Evolutionary conservation across 495 filamentous ascomycete species (phyloP), one percentile per base, ranked within the genome.

Genomic region (Aspergillus conjunctus): DNA sequence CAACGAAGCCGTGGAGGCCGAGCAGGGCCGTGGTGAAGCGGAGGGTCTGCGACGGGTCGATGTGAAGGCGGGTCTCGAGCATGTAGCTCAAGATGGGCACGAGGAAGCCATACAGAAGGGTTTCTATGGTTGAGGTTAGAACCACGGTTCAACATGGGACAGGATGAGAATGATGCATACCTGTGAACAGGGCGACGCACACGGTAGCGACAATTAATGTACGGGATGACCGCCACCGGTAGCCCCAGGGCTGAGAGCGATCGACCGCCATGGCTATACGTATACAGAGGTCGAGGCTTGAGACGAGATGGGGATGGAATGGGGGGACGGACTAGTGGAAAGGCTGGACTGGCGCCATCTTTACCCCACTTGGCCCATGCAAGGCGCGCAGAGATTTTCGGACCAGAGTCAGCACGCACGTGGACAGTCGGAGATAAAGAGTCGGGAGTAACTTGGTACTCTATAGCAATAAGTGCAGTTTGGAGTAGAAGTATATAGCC

Each of bases 31-130:
- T 64, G n/a, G 62, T 72, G n/a, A 67, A 15, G 7, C 64, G 58
- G 32, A 69, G 68, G 1, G 69, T 72, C 12, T 63, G 51, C 3
- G 64, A 58, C 14, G 54, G 51, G 44, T 66, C 64, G 2, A 70
- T 39, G 4, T 60, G 54, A 8, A 73, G 49, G 20, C 71, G 71
- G n/a, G 55, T 54, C 39, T 73, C 71, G 2, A 71, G 49, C 11
- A 73, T 55, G 26, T 64, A 68, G 4, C 63, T 65, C 10, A 73
- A 55, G 31, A 73, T 70, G 1, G 71, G 69, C 8, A 72, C 66
- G 31, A 72, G 43, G 31, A 71, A 73, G 8, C 64, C 58, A 43
- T 68, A 73, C 1, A 73, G 66, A 26, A 70, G 71, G 15, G 60
- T 63, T 22, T 73, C 68, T 71, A 21, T 51, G 26, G 12, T 31